Evolutionary conservation across 2,329 filamentous ascomycete species (phyloP), one percentile per base, ranked within the genome.

Genomic region (Epicoccum nigrum): DNA sequence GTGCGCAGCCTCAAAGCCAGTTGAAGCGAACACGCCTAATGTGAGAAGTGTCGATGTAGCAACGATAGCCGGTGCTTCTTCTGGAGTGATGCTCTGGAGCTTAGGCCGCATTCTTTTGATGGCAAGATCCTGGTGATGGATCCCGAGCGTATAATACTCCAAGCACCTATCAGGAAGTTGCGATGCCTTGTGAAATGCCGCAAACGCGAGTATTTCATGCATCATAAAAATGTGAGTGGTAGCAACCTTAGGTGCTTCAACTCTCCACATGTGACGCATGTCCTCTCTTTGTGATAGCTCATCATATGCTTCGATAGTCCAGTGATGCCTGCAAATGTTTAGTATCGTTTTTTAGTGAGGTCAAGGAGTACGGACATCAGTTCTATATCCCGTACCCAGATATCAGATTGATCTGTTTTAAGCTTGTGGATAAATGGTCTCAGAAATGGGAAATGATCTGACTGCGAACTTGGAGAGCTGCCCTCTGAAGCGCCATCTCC

Each of bases 151-250:
- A 19, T 69, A 70, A 52, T 71, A 73, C 20, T 63, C 51, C 27
- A 44, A 38, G 23, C 60, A 54, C 40, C 64, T 52, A 2, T 65
- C 64, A 2, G 57, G 63, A 7, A 69, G 46, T n/a, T 67, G 48
- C 35, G 69, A 60, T 4, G 69, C 72, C 35, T 73, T 65, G 46
- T 76, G 71, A 13, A 74, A 62, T 12, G 76, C 72, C 1, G 76
- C 64, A 25, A 74, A 69, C 5, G 76, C 74, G 9, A 78, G 56
- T 3, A 78, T 64, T 9, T 75, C 71, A 47, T 78, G 72, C 56
- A 79, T 68, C 0, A 78, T 57, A 32, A 74, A 77, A 0, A 57
- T 55, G 32, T 74, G 63, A 2, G 54, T 45, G 7, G 69, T 59
- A 21, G 74, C 74, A 37, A 74, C 58, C 34, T 68, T 63, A 1